A percentile compares a stretch with the other conserved stretches of the same genome.
phyloP scores from a whole-genome alignment of 768 basidiomycete genomes.

The Amyloporia xantha region DNA sequence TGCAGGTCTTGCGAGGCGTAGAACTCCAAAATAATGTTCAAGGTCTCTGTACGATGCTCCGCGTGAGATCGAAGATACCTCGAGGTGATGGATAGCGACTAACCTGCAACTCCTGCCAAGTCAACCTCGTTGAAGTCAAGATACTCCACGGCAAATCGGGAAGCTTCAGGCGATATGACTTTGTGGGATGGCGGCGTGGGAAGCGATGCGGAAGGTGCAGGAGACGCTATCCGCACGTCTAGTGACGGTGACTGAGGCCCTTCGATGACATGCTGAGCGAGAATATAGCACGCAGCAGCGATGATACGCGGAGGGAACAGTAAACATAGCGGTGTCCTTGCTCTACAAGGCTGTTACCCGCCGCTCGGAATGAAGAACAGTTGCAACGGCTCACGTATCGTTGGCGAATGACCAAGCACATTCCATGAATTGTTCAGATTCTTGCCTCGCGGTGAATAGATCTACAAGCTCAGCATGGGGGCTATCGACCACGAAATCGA shows the following conservation, averaged over 20 bases:
- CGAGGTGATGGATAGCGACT: conserved; percentile 6
- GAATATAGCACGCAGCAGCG: conserved; percentile 71
- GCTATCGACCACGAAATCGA: conserved; percentile 74
- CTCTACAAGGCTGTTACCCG: background rate
- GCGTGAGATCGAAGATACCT: background rate
- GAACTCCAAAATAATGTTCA: conserved; percentile 65
- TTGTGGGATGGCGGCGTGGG: conserved; percentile 79
- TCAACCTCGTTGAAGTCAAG: conserved; percentile 59
- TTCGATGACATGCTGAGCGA: conserved; percentile 67
- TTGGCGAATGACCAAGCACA: conserved; percentile 83
- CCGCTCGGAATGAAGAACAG: background rate
- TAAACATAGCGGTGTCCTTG: conserved; percentile 69
- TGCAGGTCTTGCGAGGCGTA: conserved; percentile 57
- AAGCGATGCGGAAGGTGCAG: conserved; percentile 67
- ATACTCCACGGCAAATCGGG: conserved; percentile 60
- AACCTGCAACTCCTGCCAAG: conserved; percentile 55
- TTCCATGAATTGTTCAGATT: conserved; percentile 50
- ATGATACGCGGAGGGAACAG: conserved; percentile 63
- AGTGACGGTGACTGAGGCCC: conserved; percentile 70
- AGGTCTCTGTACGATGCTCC: conserved; percentile 41
- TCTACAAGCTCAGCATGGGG: conserved; percentile 74
- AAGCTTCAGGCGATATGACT: conserved; percentile 62
- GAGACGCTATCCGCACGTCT: conserved; percentile 64
- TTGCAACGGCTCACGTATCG: conserved; percentile 59
- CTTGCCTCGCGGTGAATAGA: conserved; percentile 52